phyloP scores from a whole-genome alignment of 495 filamentous ascomycete species.

The Tuber calosporum region DNA sequence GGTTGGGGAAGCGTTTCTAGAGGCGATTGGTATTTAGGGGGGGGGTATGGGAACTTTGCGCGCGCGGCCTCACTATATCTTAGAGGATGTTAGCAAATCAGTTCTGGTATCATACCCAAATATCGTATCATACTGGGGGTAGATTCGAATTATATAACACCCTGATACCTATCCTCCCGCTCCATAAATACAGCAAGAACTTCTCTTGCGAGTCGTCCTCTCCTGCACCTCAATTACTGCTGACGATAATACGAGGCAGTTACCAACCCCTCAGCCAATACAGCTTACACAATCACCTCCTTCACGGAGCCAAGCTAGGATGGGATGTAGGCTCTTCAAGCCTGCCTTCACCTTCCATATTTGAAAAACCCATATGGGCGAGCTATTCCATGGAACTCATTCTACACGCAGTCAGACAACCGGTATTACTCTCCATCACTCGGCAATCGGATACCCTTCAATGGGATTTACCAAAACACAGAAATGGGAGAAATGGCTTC shows the following conservation, averaged over 20 bases:
- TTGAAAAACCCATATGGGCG: neutral
- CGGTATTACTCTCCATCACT: too few relatives aligned
- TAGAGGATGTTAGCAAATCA: neutral
- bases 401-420: too few relatives aligned
- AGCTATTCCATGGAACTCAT: neutral
- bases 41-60: too few relatives aligned
- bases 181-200: neutral
- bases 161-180: neutral
- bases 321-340: neutral
- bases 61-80: neutral
- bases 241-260: neutral
- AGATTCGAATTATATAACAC: neutral
- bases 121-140: neutral
- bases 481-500: too few relatives aligned
- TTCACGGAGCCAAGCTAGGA: neutral
- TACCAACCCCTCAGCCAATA: neutral
- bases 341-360: neutral
- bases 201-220: neutral
- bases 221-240: neutral
- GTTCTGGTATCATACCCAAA: neutral
- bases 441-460: too few relatives aligned
- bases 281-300: neutral
- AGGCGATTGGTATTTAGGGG: too few relatives aligned
- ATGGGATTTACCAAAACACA: too few relatives aligned
- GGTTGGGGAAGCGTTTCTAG: too few relatives aligned